phyloP scores from a whole-genome alignment of 2,329 filamentous ascomycete genomes.

The Claviceps quebecensis region DNA sequence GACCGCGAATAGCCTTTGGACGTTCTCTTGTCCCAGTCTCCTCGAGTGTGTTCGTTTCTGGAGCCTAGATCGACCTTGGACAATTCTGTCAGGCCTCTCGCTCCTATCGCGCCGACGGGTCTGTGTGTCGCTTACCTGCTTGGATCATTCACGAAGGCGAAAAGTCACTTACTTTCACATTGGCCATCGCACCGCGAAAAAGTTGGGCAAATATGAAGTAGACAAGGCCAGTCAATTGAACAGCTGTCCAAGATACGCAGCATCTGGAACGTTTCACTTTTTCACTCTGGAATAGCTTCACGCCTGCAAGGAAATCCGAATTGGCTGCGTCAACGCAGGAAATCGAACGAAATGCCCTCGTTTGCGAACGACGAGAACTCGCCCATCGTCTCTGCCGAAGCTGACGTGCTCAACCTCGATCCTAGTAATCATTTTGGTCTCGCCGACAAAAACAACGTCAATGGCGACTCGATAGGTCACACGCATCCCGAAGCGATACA shows the following conservation, averaged over 20 bases:
- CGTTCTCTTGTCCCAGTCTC: neutral
- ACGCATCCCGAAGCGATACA: constrained; percentile 32
- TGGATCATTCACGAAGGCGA: neutral
- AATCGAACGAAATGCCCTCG: constrained; percentile 34
- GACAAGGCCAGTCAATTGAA: neutral
- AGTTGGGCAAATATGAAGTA: neutral
- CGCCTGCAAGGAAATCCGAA: neutral
- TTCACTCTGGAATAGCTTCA: neutral
- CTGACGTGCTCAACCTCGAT: constrained; percentile 31
- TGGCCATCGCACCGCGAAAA: neutral
- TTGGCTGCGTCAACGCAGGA: constrained; percentile 2
- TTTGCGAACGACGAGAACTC: constrained; percentile 35
- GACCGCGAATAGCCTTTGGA: neutral
- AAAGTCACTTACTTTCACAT: neutral
- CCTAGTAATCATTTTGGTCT: constrained; percentile 24
- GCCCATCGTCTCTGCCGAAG: constrained; percentile 26
- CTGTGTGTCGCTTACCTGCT: neutral
- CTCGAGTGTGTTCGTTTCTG: neutral
- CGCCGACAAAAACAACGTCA: constrained; percentile 19
- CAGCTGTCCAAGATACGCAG: neutral
- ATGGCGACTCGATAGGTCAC: constrained; percentile 24
- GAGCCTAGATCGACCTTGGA: neutral
- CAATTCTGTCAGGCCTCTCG: neutral
- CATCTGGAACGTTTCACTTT: neutral
- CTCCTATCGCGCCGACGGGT: neutral